Evolutionary conservation across 768 basidiomycete genomes (phyloP), one percentile per base, ranked within the genome.

Genomic region (Dioszegia aurantiaca): DNA sequence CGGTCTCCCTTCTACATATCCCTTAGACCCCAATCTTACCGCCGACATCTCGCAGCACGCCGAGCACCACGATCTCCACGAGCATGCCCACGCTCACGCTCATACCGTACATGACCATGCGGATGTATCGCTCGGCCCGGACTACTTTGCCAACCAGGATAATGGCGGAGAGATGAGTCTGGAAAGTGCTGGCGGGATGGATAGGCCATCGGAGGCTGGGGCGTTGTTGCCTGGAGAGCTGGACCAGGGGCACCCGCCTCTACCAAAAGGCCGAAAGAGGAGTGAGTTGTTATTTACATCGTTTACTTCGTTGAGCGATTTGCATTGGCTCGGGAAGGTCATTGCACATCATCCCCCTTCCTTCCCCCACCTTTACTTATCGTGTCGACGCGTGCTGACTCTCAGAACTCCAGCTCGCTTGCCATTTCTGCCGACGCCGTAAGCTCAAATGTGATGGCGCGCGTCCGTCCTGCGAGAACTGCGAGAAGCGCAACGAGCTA

Each of bases 371-470:
- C 4, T 51, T 9, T 31, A 8, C 4, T 4, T 39, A 2, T 31
- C 17, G 17, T 23, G 8, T 14, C 28, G 26, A 17, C 16, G 16
- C n/a, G 14, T 2, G 51, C 55, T 56, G 43, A 47, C 36, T 5
- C 14, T 14, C 45, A 56, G 58, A 66, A 24, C 59, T 78, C 27
- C 51, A 53, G 44, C 54, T 55, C 1, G 77, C 77, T 19, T 78
- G 77, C 62, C 77, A 78, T 55, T 78, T 78, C 58, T 78, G 77
- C 47, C 66, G 77, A 46, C 68, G 76, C 19, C 57, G 77, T 27
- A 78, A 78, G 57, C 70, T 77, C 55, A 78, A 76, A 72, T 78
- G 77, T 55, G 76, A 78, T 52, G 77, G 75, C 11, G 24, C 54
- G 5, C 68, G 67, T 28, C 74, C 72, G 1, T 64, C 61, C n/a